Evolutionary conservation across 192 early-diverging fungal species (phyloP).

Genomic region (Entrophospora sp.): DNA sequence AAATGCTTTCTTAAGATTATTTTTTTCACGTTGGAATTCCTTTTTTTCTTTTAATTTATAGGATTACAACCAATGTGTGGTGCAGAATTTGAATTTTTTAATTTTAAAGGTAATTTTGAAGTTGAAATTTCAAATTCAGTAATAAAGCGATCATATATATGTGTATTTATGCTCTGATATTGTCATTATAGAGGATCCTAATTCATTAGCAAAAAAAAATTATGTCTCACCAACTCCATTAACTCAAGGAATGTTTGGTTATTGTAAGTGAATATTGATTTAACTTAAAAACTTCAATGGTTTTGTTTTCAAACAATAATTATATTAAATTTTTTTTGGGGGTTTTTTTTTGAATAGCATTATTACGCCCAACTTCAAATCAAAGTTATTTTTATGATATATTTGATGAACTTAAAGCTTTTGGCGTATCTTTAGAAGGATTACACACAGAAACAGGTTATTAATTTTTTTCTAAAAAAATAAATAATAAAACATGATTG

Average conservation of each 20-base stretch:
- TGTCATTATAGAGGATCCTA: conserved; percentile 51
- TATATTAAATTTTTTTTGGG: not conserved
- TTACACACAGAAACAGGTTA: conserved; percentile 73
- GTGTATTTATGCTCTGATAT: too few species aligned
- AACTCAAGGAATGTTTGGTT: conserved; percentile 79
- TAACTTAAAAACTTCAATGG: too few species aligned
- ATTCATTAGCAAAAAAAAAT: conserved; percentile 52
- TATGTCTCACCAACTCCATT: conserved; percentile 47
- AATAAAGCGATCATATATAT: not conserved
- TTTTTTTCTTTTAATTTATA: conserved; percentile 26
- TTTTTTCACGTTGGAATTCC: conserved; percentile 58
- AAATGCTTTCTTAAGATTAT: conserved; percentile 23
- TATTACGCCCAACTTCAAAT: conserved; percentile 57
- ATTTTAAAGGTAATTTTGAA: conserved; percentile 55
- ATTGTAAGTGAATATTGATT: conserved; percentile 28
- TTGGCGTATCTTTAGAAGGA: conserved; percentile 60
- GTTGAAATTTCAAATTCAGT: not conserved
- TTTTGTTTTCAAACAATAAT: too few species aligned
- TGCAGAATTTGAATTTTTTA: conserved; percentile 69
- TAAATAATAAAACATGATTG: too few species aligned
- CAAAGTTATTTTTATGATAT: conserved; percentile 63
- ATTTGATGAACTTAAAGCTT: conserved; percentile 49
- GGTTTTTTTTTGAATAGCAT: not conserved
- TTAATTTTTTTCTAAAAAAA: not conserved
- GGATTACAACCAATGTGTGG: conserved; percentile 47